phyloP scores from a whole-genome alignment of 441 rosid species.

The Mallotus repandus region DNA sequence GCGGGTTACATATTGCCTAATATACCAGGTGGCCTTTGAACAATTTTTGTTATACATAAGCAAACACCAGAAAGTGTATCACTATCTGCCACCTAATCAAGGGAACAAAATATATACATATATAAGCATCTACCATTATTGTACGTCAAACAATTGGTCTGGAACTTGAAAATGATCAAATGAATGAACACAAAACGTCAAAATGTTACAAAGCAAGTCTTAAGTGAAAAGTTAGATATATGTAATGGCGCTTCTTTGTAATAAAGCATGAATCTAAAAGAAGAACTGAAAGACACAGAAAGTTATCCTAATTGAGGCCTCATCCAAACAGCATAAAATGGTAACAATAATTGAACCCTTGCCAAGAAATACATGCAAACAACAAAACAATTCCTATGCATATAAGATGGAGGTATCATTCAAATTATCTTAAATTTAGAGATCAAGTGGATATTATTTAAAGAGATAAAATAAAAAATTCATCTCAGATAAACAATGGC shows the following conservation, averaged over 20 bases:
- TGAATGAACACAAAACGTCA: neutral
- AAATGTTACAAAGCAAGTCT: neutral
- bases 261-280: neutral
- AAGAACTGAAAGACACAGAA: neutral
- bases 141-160: conserved; percentile 5
- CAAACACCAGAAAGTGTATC: conserved; percentile 95
- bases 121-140: conserved; percentile 22
- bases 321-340: neutral
- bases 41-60: conserved; percentile 81
- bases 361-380: neutral
- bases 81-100: conserved; percentile 81
- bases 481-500: neutral
- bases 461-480: neutral
- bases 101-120: conserved; percentile 22
- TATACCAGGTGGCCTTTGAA: conserved; percentile 90
- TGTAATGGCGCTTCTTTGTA: no score
- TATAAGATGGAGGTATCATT: neutral
- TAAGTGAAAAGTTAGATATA: neutral
- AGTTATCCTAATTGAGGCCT: neutral
- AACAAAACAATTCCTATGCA: neutral
- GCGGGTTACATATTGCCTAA: conserved; percentile 58
- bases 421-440: neutral
- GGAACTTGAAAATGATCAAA: neutral
- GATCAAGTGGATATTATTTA: neutral
- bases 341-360: neutral